phyloP scores from a whole-genome alignment of 225 moss, liverwort and hornwort species.

The Takakia lepidozioides region DNA sequence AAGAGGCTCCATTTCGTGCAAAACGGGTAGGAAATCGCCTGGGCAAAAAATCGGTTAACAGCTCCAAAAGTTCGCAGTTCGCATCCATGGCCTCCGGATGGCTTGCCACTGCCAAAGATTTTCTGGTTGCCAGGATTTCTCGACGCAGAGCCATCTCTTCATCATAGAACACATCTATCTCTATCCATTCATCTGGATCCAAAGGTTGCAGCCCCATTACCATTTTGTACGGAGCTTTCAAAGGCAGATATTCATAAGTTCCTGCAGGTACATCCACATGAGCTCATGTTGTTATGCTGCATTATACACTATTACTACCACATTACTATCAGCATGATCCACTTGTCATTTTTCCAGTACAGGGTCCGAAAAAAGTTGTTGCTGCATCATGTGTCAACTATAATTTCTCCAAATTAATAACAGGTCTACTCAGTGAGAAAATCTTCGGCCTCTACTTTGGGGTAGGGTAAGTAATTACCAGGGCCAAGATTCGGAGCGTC shows the following conservation, averaged over 20 bases:
- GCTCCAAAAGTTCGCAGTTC: constrained; percentile 63
- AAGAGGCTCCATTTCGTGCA: constrained; percentile 13
- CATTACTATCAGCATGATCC: no score
- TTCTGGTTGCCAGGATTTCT: constrained; percentile 50
- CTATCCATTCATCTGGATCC: constrained; percentile 61
- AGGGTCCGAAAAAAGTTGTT: no score
- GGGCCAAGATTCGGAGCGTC: constrained; percentile 49
- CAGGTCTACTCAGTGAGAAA: no score
- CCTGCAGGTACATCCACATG: no score
- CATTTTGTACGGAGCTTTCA: constrained; percentile 61
- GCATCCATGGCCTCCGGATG: constrained; percentile 50
- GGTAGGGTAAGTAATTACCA: no score
- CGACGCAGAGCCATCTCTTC: constrained; percentile 72
- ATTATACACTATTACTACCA: no score
- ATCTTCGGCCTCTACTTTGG: no score
- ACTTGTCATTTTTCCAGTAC: no score
- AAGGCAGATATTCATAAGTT: constrained; percentile 56
- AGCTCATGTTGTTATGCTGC: no score
- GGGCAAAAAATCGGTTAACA: constrained; percentile 49
- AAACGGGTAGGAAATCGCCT: constrained; percentile 42
- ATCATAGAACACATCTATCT: constrained; percentile 65
- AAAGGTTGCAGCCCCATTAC: constrained; percentile 65
- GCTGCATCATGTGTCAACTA: no score
- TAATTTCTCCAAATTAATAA: no score
- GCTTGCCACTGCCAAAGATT: constrained; percentile 40